Evolutionary conservation across 768 basidiomycete genomes (phyloP).

Genomic region (Sarcomyxa edulis): DNA sequence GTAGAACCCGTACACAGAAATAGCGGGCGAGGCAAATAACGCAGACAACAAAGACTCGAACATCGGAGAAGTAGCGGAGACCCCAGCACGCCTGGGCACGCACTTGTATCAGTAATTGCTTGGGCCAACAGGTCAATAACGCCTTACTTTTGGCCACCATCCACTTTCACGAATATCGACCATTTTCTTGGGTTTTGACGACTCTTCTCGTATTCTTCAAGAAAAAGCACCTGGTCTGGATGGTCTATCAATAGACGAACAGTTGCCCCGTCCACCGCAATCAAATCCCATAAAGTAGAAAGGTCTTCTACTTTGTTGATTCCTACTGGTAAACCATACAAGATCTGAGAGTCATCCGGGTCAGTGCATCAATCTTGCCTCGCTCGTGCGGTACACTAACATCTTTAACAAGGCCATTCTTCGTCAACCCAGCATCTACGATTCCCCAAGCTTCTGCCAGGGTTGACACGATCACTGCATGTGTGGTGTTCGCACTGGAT

Average conservation of each 20-base stretch:
- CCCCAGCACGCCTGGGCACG: constrained; percentile 65
- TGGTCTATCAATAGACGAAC: constrained; percentile 74
- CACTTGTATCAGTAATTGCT: no score
- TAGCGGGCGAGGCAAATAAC: constrained; percentile 46
- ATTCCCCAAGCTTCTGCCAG: constrained; percentile 79
- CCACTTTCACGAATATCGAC: constrained; percentile 80
- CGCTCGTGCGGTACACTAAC: constrained; percentile 39
- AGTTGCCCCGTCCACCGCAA: constrained; percentile 48
- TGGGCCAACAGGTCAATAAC: neutral
- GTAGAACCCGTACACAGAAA: constrained; percentile 80
- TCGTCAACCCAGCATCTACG: constrained; percentile 58
- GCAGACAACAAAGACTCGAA: constrained; percentile 52
- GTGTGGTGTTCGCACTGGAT: constrained; percentile 45
- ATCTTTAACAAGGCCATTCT: constrained; percentile 73
- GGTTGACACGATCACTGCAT: constrained; percentile 76
- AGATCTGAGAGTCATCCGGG: constrained; percentile 43
- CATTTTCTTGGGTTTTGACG: constrained; percentile 42
- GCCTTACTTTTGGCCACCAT: constrained; percentile 65
- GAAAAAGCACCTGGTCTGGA: constrained; percentile 59
- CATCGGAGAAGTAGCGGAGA: constrained; percentile 42
- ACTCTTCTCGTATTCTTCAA: constrained; percentile 54
- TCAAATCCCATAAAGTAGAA: constrained; percentile 49
- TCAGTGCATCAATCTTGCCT: constrained; percentile 1
- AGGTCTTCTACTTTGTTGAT: constrained; percentile 71
- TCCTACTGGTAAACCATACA: constrained; percentile 74